These are phyloP conservation scores for Wickerhamiella shivajii DNA, from an alignment of 805 yeast genomes.

Conservation along the genomic window DNA sequence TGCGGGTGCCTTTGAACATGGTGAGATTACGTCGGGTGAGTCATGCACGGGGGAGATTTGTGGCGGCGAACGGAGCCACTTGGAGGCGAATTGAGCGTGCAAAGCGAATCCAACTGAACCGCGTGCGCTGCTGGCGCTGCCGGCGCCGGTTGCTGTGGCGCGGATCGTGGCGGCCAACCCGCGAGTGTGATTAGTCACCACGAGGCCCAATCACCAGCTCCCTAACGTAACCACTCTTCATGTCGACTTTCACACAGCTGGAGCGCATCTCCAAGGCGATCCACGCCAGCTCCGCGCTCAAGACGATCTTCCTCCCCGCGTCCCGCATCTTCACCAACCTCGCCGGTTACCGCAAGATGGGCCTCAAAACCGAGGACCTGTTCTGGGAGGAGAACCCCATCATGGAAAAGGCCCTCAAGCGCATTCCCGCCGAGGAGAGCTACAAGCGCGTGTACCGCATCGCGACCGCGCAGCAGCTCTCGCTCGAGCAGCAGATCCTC, in stretches of 20 bases:
- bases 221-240: slow-evolving; percentile 11
- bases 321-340: slow-evolving; percentile 57
- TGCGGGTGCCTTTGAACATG: slow-evolving; percentile 5
- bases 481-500: slow-evolving; percentile 69
- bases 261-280: slow-evolving; percentile 48
- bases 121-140: background rate
- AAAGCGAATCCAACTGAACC: too few relatives aligned
- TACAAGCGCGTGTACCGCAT: slow-evolving; percentile 90
- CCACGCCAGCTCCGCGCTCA: slow-evolving; percentile 63
- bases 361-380: slow-evolving; percentile 77
- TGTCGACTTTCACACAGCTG: slow-evolving; percentile 27
- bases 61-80: too few relatives aligned
- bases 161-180: too few relatives aligned
- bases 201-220: slow-evolving; percentile 7
- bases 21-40: too few relatives aligned
- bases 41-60: too few relatives aligned
- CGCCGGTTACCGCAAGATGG: slow-evolving; percentile 91
- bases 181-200: too few relatives aligned
- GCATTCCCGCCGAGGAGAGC: slow-evolving; percentile 71
- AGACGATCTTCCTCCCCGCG: slow-evolving; percentile 63
- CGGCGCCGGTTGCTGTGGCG: too few relatives aligned
- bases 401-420: slow-evolving; percentile 71
- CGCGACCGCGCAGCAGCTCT: slow-evolving; percentile 79
- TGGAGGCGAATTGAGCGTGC: too few relatives aligned
- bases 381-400: slow-evolving; percentile 75